Evolutionary conservation across 352 stramenopile genomes (phyloP).

Genomic region (Pythium plurisporium): DNA sequence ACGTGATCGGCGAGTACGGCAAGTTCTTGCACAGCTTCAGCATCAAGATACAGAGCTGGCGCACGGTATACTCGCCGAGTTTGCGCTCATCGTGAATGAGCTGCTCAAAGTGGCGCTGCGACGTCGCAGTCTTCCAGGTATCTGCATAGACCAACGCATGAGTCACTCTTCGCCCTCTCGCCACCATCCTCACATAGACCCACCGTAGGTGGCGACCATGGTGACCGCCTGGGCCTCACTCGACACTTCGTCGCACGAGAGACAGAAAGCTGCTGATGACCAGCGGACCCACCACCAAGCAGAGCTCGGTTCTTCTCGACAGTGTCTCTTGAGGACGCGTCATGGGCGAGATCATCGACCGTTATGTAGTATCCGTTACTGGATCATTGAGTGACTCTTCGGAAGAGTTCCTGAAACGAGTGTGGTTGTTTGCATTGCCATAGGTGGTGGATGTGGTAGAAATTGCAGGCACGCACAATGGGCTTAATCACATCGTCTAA

Average conservation of each 20-base stretch:
- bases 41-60: slow-evolving; percentile 51
- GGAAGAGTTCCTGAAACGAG: neutral
- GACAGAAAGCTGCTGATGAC: too few species aligned
- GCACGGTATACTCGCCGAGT: slow-evolving; percentile 41
- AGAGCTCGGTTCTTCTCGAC: too few species aligned
- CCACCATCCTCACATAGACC: neutral
- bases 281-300: too few species aligned
- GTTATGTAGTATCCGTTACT: slow-evolving; percentile 1
- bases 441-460: too few species aligned
- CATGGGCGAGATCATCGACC: neutral
- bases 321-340: slow-evolving; percentile 7
- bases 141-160: slow-evolving; percentile 27
- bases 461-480: neutral
- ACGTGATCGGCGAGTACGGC: slow-evolving; percentile 79
- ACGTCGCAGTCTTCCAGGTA: slow-evolving; percentile 63
- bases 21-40: slow-evolving; percentile 69
- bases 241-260: too few species aligned
- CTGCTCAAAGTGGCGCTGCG: slow-evolving; percentile 60
- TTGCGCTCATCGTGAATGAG: slow-evolving; percentile 48
- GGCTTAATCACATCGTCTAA: neutral
- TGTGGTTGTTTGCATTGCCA: too few species aligned
- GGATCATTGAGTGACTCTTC: neutral
- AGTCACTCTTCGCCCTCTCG: neutral
- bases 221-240: neutral
- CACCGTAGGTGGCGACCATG: slow-evolving; percentile 30